Evolutionary conservation across 495 filamentous ascomycete species (phyloP).

Genomic region (Polyplosphaeria fusca): DNA sequence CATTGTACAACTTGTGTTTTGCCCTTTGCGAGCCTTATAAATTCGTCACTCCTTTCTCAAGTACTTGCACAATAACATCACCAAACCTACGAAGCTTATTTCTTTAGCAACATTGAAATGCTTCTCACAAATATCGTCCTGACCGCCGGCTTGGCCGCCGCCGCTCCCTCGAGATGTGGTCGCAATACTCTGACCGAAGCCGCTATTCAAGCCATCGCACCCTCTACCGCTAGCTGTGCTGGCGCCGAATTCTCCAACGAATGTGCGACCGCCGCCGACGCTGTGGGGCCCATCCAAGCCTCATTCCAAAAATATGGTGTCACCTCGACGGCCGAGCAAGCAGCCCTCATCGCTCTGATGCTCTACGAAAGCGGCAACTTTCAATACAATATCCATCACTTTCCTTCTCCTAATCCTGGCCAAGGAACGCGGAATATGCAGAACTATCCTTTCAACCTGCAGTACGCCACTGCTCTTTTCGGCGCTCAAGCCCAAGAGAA

Average conservation of each 20-base stretch:
- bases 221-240: constrained; percentile 48
- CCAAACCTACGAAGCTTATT: not conserved
- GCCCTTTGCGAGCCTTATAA: not conserved
- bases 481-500: constrained; percentile 25
- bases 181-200: constrained; percentile 40
- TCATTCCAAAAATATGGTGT: constrained; percentile 59
- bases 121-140: not conserved
- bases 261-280: constrained; percentile 64
- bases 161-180: not conserved
- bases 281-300: constrained; percentile 53
- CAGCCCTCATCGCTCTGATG: constrained; percentile 40
- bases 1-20: not conserved
- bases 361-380: constrained; percentile 61
- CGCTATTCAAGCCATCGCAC: constrained; percentile 53
- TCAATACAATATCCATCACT: constrained; percentile 38
- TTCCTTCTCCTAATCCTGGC: constrained; percentile 50
- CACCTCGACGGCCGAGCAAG: constrained; percentile 36
- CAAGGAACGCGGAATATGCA: constrained; percentile 87
- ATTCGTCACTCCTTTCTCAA: not conserved
- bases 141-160: not conserved
- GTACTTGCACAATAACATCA: not conserved
- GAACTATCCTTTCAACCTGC: constrained; percentile 53
- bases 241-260: constrained; percentile 48
- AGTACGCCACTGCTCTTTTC: constrained; percentile 52
- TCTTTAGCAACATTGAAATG: not conserved